Base-by-base conservation (phyloP, 2,329 filamentous ascomycete species). In the Fusarium nanum region DNA sequence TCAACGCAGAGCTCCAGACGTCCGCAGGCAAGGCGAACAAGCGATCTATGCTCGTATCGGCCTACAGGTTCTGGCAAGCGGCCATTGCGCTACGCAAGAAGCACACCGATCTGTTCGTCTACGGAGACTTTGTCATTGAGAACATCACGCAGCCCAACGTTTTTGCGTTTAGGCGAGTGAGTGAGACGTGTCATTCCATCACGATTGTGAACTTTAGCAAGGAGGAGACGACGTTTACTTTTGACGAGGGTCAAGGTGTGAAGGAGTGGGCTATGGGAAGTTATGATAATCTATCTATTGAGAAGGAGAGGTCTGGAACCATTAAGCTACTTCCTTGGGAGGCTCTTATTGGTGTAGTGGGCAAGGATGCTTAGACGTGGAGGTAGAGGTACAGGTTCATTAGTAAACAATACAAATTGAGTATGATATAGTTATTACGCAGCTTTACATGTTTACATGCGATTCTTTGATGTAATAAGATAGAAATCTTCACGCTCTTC, bases 1-100 rank as follows among this genome's bases (percentile, higher is more conserved):
- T 89, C 75, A 91, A 92, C 64, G 89, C 87, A 3, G 83, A 83
- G n/a, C 79, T 82, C 3, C 89, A 92, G 75, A 71, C 79, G 7
- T 72, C 79, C 1, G 80, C 84, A 46, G 68, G 75, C 0, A 62
- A 76, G 2, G 52, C 52, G 3, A 60, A 41, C 6, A 28, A 40
- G 6, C 52, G 42, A 0, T 57, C 57, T 12, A 60, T 60, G 52
- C 52, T 57, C 3, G 52, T 57, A 11, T 83, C 82, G n/a, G 73
- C 76, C 2, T 67, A 78, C 6, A 66, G 71, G 3, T 80, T 77
- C 55, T 80, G 78, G 78, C 74, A 73, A 60, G 76, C 71, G 45
- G 64, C 71, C 60, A 64, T 76, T 12, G 60, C 46, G 13, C 76
- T 77, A 48, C 73, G 78, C 41, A 72, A 71, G 20, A 67, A 77